Base-by-base conservation (phyloP, 176 grass and related monocot genomes). In the Tillandsia fasciculata region DNA sequence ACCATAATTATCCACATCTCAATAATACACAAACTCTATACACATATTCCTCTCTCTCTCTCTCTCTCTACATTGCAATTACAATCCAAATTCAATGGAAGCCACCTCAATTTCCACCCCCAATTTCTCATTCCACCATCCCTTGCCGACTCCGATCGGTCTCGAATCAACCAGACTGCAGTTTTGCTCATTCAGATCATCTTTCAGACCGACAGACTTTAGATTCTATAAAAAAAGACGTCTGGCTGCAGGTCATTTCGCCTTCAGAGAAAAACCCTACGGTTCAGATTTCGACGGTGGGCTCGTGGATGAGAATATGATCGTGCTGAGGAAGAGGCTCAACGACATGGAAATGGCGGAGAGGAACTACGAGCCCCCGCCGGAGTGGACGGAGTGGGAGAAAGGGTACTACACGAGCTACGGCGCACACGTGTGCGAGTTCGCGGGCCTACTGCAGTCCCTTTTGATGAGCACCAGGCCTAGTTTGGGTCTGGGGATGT, bases 331-430 rank as follows among this genome's bases (percentile, higher is more conserved):
- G 50, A 78, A 75, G 51, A 67, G 88, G 65, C 86, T 91, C 64
- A 66, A 81, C 47, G 80, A 96, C 78, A 80, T 72, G 50, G 77
- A 85, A 61, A 83, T 74, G 80, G 79, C 49, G 24, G 85, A 91
- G 80, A 67, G 26, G 27, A 91, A 86, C 65, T 80, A 76, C 73
- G 85, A 96, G 81, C 71, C 73, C 58, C 84, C 87, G 18, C 18
- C 71, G 22, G 64, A 48, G 12, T 96, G 85, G 87, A 74, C 74
- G 68, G 50, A 72, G 27, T 96, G 91, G 91, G 91, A 96, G 82
- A 86, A 83, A 82, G 64, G 73, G 1, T 86, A 78, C 75, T 96
- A 91, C 54, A 26, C 73, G n/a, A 85, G 71, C 26, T 96, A 96
- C 76, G 27, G 75, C 69, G 63, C 83, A 10, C 78, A 82, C 72